Evolutionary conservation across 768 basidiomycete genomes (phyloP), one percentile per base, ranked within the genome.

Genomic region (Boletus sp.): DNA sequence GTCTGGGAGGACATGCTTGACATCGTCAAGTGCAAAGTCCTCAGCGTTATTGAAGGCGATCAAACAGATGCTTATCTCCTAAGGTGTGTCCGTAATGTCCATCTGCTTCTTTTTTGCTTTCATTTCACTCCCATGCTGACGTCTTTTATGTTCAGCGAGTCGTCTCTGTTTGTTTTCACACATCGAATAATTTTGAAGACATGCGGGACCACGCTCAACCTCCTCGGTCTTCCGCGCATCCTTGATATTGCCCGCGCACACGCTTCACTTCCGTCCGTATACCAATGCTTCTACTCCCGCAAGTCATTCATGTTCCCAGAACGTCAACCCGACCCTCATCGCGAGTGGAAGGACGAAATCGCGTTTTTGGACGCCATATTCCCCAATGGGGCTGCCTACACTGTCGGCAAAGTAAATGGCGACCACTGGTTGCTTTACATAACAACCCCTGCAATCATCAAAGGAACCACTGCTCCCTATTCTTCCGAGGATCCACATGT

Each of bases 231-330:
- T 50, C 92, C 94, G 20, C 85, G 93, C 56, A 96, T 99, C 66
- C 90, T 99, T 57, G 87, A 94, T 66, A 96, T 98, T 68, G 97
- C 97, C 2, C 79, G 83, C 36, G 76, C 78, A 7, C 76, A 88
- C 39, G 89, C 87, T 11, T 78, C 81, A 49, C 74, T 93, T 58
- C 77, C 77, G 28, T 79, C 81, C 35, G 92, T 98, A 33, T 84
- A 93, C 73, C 85, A 93, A 59, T 94, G 91, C 74, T 99, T 98
- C 79, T 99, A 98, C 77, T 97, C 94, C 41, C 87, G 96, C 64
- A 99, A 98, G 75, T 89, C 90, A 7, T 99, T 98, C 83, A 98
- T 98, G 90, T 99, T 98, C 74, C 97, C 97, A 8, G 97, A 99
- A 72, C 85, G 91, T 24, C 97, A 99, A 70, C 77, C 77, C 20